Evolutionary conservation across 2,329 filamentous ascomycete genomes (phyloP).

Genomic region (Allantophomopsis cytisporea): DNA sequence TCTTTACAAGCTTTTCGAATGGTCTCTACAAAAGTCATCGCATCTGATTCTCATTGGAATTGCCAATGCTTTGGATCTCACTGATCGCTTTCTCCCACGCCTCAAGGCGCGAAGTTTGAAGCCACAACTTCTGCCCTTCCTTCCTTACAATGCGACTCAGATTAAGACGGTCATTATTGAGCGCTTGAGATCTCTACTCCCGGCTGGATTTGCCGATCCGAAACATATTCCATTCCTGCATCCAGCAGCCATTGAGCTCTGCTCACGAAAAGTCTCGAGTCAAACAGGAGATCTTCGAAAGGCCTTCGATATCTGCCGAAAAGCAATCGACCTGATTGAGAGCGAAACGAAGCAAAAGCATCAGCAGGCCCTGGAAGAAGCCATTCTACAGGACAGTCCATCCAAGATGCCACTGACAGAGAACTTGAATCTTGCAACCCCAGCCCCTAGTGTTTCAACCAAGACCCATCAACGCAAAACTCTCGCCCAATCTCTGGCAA

Average conservation of each 20-base stretch:
- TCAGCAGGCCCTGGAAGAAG: constrained; percentile 44
- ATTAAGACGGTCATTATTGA: constrained; percentile 78
- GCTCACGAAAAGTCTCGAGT: constrained; percentile 84
- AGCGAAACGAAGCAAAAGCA: constrained; percentile 66
- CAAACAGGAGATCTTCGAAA: constrained; percentile 92
- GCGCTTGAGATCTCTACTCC: constrained; percentile 64
- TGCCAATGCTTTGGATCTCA: constrained; percentile 90
- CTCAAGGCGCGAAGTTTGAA: constrained; percentile 88
- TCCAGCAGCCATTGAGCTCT: constrained; percentile 84
- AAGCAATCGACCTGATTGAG: constrained; percentile 82
- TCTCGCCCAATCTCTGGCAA: constrained; percentile 31
- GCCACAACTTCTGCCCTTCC: constrained; percentile 77
- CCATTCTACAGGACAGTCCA: constrained; percentile 44
- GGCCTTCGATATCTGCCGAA: constrained; percentile 85
- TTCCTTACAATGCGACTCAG: constrained; percentile 80
- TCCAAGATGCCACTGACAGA: constrained; percentile 69
- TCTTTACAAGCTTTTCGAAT: constrained; percentile 90
- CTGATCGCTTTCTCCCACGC: constrained; percentile 85
- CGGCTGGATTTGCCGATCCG: constrained; percentile 33
- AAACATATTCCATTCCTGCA: constrained; percentile 78
- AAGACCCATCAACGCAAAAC: constrained; percentile 21
- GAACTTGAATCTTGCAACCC: constrained; percentile 61
- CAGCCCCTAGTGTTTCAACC: constrained; percentile 22
- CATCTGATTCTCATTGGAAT: constrained; percentile 79
- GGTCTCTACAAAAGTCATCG: constrained; percentile 75